Conservation (phyloP, 2,329 filamentous ascomycete genomes). For the Aspergillus sp. region DNA sequence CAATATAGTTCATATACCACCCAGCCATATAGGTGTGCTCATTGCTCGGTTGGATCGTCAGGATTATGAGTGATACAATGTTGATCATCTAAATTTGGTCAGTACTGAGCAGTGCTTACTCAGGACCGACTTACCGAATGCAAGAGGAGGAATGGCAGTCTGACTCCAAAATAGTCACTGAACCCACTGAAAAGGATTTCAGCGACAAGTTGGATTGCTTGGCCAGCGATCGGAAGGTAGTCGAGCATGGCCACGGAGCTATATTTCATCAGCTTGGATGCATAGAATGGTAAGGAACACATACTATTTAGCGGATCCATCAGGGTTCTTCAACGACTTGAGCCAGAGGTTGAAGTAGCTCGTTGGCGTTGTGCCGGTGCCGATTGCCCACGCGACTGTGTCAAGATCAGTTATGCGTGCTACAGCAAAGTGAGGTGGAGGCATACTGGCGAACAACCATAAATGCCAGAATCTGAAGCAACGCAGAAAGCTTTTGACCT, state of each 20-base stretch:
- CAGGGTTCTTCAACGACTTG: constrained; percentile 6
- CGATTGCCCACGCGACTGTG: constrained; percentile 9
- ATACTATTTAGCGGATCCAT: constrained; percentile 3
- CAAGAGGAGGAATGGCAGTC: constrained; percentile 1
- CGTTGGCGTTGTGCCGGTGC: background rate
- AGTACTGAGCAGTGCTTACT: background rate
- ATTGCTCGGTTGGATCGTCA: constrained; percentile 7
- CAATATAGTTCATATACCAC: constrained; percentile 12
- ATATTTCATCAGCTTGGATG: background rate
- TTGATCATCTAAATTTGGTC: background rate
- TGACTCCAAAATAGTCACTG: constrained; percentile 5
- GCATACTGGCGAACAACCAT: constrained; percentile 2
- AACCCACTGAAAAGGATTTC: constrained; percentile 9
- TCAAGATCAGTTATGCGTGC: background rate
- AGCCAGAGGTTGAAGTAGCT: constrained; percentile 12
- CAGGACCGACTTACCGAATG: background rate
- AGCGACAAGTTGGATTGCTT: constrained; percentile 7
- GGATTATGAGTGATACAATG: constrained; percentile 4
- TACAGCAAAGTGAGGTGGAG: too few relatives aligned
- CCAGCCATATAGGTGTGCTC: constrained; percentile 11
- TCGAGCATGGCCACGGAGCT: constrained; percentile 8
- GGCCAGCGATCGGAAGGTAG: constrained; percentile 9
- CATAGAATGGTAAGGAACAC: too few relatives aligned
- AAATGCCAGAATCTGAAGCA: constrained; percentile 7
- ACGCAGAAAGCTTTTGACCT: background rate